Evolutionary conservation across 805 yeast species (phyloP), one percentile per base, ranked within the genome.

Genomic region (Metschnikowia anglica): DNA sequence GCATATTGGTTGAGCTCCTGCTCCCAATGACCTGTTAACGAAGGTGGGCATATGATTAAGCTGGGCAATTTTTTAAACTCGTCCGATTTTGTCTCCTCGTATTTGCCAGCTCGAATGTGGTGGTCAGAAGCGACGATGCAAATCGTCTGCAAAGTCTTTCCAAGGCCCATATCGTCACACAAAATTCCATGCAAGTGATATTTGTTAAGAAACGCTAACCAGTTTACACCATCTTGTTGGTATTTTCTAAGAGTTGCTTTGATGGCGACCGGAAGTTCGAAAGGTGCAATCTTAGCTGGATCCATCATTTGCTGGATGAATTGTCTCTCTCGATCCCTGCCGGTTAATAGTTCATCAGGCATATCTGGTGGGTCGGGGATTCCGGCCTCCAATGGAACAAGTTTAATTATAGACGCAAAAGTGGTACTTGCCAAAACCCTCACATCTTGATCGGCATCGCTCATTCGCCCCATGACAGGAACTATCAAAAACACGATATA

Each of bases 141-240:
- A 58, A 93, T 90, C 0, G 99, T 90, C 65, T 93, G 99, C 47
- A 93, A 73, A 0, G 99, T 93, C 62, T 93, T 93, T 39, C 99
- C 99, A 23, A 93, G 74, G 5, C 99, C 99, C 99, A 93, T 93
- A 80, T 93, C 99, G 62, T 93, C 99, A 79, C 99, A 93, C 37
- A 93, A 72, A 57, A 93, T 91, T 41, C 99, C 99, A 67, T 93
- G 99, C 40, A 93, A 70, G 62, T 91, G 96, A 60, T 93, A 93
- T 57, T 87, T 87, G 68, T 93, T 93, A 57, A 93, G 74, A 59
- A 93, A 93, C 7, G 96, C 96, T 41, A 93, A 73, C 99, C 99
- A 93, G 61, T 91, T 93, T 28, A 93, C 95, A 64, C 99, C 99
- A 47, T 93, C 98, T 62, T 93, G 98, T 67, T 93, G 99, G 60